Evolutionary conservation across 331 rosid species (phyloP).

Genomic region (Rosa hybrid): DNA sequence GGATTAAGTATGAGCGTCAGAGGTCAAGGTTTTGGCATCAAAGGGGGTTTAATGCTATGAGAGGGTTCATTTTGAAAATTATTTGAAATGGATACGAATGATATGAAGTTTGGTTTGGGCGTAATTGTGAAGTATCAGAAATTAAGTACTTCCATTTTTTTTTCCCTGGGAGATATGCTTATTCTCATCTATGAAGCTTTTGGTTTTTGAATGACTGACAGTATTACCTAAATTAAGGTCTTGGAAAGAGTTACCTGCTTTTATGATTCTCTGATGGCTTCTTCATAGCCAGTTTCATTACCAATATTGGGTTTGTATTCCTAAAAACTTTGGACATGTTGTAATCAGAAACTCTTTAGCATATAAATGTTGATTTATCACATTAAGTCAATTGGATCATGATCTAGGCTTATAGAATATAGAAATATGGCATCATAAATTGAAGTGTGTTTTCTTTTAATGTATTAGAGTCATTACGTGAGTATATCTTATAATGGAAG

Average conservation of each 20-base stretch:
- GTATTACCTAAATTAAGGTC: constrained; percentile 44
- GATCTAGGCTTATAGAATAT: background rate
- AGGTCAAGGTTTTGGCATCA: background rate
- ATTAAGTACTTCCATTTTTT: background rate
- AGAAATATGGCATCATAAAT: background rate
- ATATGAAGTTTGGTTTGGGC: background rate
- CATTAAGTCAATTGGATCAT: constrained; percentile 6
- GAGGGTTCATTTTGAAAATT: background rate
- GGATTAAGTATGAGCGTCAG: background rate
- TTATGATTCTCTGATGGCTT: constrained; percentile 89
- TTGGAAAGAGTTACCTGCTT: constrained; percentile 91
- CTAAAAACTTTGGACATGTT: background rate
- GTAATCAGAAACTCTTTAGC: constrained; percentile 19
- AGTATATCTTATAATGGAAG: no score
- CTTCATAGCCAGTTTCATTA: constrained; percentile 85
- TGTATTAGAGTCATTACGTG: background rate
- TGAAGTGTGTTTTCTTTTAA: background rate
- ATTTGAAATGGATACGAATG: background rate
- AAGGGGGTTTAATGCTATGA: background rate
- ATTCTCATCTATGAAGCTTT: background rate
- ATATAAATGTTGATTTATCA: background rate
- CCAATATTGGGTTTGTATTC: constrained; percentile 80
- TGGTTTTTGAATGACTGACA: background rate
- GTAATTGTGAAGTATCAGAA: background rate
- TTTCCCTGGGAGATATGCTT: background rate